Base-by-base conservation (phyloP, 2,329 filamentous ascomycete species). In the Alternaria ventricosa region DNA sequence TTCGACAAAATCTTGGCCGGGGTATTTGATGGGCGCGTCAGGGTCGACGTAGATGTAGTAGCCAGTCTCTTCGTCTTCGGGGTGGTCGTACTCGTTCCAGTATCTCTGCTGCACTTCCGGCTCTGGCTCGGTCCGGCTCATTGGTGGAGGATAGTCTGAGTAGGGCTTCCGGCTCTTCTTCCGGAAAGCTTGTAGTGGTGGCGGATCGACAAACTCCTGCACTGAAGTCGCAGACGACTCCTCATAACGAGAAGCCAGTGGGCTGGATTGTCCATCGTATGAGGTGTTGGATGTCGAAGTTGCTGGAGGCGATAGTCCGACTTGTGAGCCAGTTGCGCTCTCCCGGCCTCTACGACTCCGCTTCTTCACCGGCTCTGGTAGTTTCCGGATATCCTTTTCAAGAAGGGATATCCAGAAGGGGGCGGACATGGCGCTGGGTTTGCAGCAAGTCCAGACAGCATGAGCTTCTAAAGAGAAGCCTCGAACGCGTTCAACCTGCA, bases 51-150 rank as follows among this genome's bases (percentile, higher is more conserved):
- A 93, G 69, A 96, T 89, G 77, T 93, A 96, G 28, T 86, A 86
- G 36, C 87, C 86, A 20, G 88, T 85, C 13, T 85, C 81, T 3
- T 86, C 88, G 11, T 81, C 82, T 75, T 92, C 93, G 9, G 91
- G 92, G 75, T 94, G 82, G 69, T 96, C 93, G 78, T 95, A 96
- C 78, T 96, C 93, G 78, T 92, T 95, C 92, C 93, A 96, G 75
- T 95, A 96, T 55, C 78, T 63, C 70, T 80, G 72, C 33, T 64
- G 64, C 28, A 64, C 53, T 33, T 70, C 66, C 2, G 67, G 64
- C 36, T 72, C 71, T 11, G 60, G 44, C 15, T 76, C 68, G 20
- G 67, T 61, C 47, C 69, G 63, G 9, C 63, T 46, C 11, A 72
- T 67, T 1, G 73, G 66, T 4, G 70, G 67, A 15, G 69, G 65